Percentiles rank a stretch among this genome's conserved stretches.
phyloP scores from a whole-genome alignment of 371 early-diverging fungal genomes.

The Basidiobolus heterosporus region DNA sequence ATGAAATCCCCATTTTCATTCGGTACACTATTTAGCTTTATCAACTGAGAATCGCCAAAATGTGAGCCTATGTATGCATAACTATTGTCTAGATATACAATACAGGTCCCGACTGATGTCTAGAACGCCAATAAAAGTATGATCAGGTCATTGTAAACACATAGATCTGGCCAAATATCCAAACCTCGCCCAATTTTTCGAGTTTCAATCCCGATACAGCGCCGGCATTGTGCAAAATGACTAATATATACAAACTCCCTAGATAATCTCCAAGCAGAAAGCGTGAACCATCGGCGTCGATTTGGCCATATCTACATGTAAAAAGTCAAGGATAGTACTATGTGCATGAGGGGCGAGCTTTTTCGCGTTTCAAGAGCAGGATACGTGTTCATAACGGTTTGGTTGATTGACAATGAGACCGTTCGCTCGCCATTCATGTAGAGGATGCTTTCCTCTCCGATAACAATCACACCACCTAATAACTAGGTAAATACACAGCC shows the following conservation, averaged over 20 bases:
- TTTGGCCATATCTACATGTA: slow-evolving; percentile 16
- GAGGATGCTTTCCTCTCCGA: not conserved
- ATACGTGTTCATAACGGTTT: slow-evolving; percentile 15
- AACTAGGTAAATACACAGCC: not conserved
- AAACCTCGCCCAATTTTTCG: not conserved
- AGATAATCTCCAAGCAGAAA: slow-evolving; percentile 58
- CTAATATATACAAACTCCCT: slow-evolving; percentile 46
- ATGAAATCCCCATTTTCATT: slow-evolving; percentile 18
- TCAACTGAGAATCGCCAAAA: slow-evolving; percentile 64
- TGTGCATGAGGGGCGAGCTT: not conserved
- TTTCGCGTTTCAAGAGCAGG: slow-evolving; percentile 1
- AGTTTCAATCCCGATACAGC: slow-evolving; percentile 4
- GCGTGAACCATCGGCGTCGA: slow-evolving; percentile 28
- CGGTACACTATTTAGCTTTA: slow-evolving; percentile 21
- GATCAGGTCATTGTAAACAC: not conserved
- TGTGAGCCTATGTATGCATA: slow-evolving; percentile 66
- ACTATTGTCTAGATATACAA: slow-evolving; percentile 46
- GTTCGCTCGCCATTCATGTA: slow-evolving; percentile 11
- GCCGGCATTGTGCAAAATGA: slow-evolving; percentile 15
- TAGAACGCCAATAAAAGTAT: slow-evolving; percentile 5
- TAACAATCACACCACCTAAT: not conserved
- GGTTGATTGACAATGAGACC: not conserved
- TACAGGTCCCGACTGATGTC: slow-evolving; percentile 38
- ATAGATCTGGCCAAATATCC: not conserved
- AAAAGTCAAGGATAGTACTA: not conserved